These are phyloP conservation scores for Narthecium ossifragum DNA, from an alignment of 106 monocot genomes.

Conservation along the genomic window DNA sequence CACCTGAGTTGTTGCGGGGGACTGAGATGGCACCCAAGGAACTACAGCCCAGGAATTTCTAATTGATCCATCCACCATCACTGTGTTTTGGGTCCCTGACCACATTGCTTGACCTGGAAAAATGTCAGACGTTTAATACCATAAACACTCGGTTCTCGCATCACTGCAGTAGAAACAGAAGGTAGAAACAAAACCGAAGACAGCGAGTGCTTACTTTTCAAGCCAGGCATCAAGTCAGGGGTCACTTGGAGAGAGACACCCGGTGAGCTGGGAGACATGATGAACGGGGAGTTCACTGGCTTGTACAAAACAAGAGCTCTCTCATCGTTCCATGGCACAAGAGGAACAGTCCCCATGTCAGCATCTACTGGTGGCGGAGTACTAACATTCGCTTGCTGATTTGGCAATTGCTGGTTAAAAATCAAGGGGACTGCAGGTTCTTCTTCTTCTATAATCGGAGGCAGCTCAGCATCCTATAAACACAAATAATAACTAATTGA, in stretches of 20 bases:
- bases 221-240: slow-evolving; percentile 14
- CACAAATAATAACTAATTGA: not conserved
- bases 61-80: slow-evolving; percentile 4
- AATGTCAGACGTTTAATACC: not conserved
- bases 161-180: not conserved
- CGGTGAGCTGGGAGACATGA: not conserved
- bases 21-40: slow-evolving; percentile 34
- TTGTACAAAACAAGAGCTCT: slow-evolving; percentile 46
- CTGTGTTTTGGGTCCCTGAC: not conserved
- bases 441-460: slow-evolving; percentile 49
- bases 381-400: not conserved
- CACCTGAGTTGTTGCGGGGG: not conserved
- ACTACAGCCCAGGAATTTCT: slow-evolving; percentile 33
- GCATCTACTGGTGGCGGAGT: not conserved
- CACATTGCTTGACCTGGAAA: slow-evolving; percentile 25
- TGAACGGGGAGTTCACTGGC: slow-evolving; percentile 11
- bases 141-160: not conserved
- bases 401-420: slow-evolving; percentile 6
- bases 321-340: slow-evolving; percentile 28
- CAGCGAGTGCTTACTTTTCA: slow-evolving; percentile 31
- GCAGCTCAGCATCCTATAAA: slow-evolving; percentile 44
- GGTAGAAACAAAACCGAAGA: not conserved
- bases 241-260: slow-evolving; percentile 12
- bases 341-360: not conserved
- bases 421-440: slow-evolving; percentile 4